Evolutionary conservation across 148 eudicot species (phyloP), one percentile per base, ranked within the genome.

Genomic region (Persicaria maculosa): DNA sequence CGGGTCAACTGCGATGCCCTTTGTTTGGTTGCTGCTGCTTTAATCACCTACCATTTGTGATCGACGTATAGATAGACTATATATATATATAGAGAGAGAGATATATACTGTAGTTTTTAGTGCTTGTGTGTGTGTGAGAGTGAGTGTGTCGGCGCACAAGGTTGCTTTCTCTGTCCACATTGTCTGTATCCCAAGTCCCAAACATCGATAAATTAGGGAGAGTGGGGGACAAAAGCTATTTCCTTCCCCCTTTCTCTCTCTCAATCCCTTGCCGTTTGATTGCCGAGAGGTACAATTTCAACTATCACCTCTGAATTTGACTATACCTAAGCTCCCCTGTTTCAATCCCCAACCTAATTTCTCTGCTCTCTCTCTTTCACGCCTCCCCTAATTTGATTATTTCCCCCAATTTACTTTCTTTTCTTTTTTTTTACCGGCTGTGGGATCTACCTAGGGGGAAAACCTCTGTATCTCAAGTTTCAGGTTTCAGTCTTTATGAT

Each of bases 131-230:
- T n/a, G 76, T 78, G 75, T 40, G 58, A 52, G 73, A 50, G 79
- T 79, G 80, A 74, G 79, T 77, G 82, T 82, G 89, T 88, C 89
- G 91, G 91, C 85, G 85, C 74, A 48, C 5, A 76, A 43, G 73
- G 76, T 77, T 82, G 83, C 74, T 81, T 85, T 82, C 54, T 81
- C 85, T 78, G 83, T 82, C 82, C 84, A 83, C 82, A 84, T 80
- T 85, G 81, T 88, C 80, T 79, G 80, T 83, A 75, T 79, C 68
- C 73, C 40, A 67, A 68, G 61, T 71, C 25, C 64, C 68, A 74
- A 80, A 69, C 50, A 44, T 45, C n/a, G 40, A 48, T 71, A 46
- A 45, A 71, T 71, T 71, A 17, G 50, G 48, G 72, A 68, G 11
- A 10, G 16, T 0, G 72, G 61, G 79, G 17, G 48, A 61, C 16